Evolutionary conservation across 352 stramenopile genomes (phyloP).

Genomic region (Phytopythium boreale): DNA sequence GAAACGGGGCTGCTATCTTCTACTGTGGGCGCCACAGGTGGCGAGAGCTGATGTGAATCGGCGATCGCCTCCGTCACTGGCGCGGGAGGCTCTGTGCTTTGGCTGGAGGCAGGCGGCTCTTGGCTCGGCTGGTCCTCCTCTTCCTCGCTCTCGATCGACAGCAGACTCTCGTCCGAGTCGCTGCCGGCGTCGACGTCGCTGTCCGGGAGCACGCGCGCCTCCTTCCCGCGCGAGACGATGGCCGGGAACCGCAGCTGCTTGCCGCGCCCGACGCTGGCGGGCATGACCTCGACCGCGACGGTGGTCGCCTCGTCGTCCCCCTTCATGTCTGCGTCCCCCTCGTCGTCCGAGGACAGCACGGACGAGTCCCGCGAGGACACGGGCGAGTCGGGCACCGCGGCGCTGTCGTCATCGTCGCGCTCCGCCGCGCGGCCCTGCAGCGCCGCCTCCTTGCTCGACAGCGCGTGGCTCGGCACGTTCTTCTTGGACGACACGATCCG

Average conservation of each 20-base stretch:
- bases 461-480: conserved; percentile 71
- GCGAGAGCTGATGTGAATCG: neutral
- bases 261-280: conserved; percentile 58
- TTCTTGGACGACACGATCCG: conserved; percentile 88
- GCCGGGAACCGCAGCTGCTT: conserved; percentile 80
- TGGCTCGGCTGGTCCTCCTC: conserved; percentile 33
- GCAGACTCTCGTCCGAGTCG: conserved; percentile 73
- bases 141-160: conserved; percentile 67
- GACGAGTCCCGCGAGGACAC: conserved; percentile 36
- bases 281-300: conserved; percentile 70
- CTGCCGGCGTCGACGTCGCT: conserved; percentile 39
- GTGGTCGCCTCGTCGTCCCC: conserved; percentile 13
- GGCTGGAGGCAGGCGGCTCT: conserved; percentile 10
- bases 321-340: conserved; percentile 20
- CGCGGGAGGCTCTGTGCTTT: neutral
- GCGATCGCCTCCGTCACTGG: conserved; percentile 1
- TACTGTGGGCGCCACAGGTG: conserved; percentile 4
- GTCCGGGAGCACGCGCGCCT: conserved; percentile 43
- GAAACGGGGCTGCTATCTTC: conserved; percentile 8
- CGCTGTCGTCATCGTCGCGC: conserved; percentile 18
- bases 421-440: conserved; percentile 43
- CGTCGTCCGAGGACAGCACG: conserved; percentile 33
- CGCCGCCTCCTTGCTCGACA: conserved; percentile 84
- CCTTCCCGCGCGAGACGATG: conserved; percentile 70
- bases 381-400: conserved; percentile 23